Conservation (phyloP, 345 rosid species). For the Melastoma malabathricum region DNA sequence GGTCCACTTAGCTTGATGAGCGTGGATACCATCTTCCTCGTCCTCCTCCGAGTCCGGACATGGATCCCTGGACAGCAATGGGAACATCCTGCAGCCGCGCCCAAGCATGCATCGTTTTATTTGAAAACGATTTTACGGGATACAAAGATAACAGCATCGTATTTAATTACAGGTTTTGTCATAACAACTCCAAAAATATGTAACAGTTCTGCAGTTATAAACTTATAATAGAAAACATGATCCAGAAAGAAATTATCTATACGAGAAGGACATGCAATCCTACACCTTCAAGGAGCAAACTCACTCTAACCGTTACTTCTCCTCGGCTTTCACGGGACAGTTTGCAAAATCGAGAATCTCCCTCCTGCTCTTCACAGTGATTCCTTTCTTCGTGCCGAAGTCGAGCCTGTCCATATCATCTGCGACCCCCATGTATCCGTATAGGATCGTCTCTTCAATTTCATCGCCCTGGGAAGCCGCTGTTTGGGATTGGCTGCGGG, state of each 20-base stretch:
- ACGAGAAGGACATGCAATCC: background rate
- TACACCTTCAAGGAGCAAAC: too few relatives aligned
- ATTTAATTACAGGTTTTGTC: too few relatives aligned
- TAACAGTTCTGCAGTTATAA: background rate
- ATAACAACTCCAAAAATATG: background rate
- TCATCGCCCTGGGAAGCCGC: constrained; percentile 17
- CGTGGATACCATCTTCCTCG: too few relatives aligned
- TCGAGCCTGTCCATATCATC: constrained; percentile 49
- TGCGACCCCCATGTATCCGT: constrained; percentile 40
- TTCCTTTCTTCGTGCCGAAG: constrained; percentile 27
- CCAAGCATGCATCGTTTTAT: too few relatives aligned
- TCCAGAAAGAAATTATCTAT: background rate
- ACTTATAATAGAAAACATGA: background rate
- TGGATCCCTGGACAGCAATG: too few relatives aligned
- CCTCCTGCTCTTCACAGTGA: constrained; percentile 35
- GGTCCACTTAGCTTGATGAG: too few relatives aligned
- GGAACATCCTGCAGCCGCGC: too few relatives aligned
- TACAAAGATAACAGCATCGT: too few relatives aligned
- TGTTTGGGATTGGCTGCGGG: too few relatives aligned
- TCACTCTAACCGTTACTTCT: constrained; percentile 5
- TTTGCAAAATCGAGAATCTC: constrained; percentile 45
- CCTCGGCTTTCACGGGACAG: constrained; percentile 38
- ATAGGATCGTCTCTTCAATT: constrained; percentile 23
- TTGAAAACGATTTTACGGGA: too few relatives aligned
- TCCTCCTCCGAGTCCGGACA: too few relatives aligned